phyloP scores from a whole-genome alignment of 805 yeast species.

The Candida dajiaensis region DNA sequence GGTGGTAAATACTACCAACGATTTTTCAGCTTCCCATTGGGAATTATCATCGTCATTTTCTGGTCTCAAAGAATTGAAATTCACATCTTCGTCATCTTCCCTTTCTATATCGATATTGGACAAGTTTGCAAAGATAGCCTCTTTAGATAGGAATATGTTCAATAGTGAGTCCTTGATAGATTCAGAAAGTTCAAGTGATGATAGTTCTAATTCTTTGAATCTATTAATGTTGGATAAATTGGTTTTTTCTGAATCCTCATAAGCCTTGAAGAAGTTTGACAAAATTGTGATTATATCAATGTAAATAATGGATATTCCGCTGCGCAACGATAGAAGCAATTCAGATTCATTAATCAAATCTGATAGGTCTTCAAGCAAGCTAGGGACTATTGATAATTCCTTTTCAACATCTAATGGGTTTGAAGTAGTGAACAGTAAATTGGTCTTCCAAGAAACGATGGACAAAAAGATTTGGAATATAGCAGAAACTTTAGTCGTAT shows the following conservation, averaged over 20 bases:
- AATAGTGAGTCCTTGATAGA: slow-evolving; percentile 29
- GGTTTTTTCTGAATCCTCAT: slow-evolving; percentile 30
- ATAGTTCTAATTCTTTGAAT: slow-evolving; percentile 18
- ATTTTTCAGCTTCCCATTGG: slow-evolving; percentile 35
- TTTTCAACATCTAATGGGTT: slow-evolving; percentile 15
- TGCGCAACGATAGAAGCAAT: slow-evolving; percentile 13
- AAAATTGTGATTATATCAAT: slow-evolving; percentile 21
- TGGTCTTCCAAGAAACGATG: slow-evolving; percentile 15
- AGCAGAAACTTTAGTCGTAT: background rate
- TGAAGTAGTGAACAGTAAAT: slow-evolving; percentile 9
- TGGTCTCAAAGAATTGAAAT: slow-evolving; percentile 20
- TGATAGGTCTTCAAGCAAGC: slow-evolving; percentile 7
- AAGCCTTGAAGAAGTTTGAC: slow-evolving; percentile 27
- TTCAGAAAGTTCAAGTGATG: slow-evolving; percentile 23
- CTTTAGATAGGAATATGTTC: slow-evolving; percentile 43
- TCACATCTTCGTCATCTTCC: slow-evolving; percentile 45
- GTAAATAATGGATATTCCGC: slow-evolving; percentile 17
- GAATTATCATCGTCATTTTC: slow-evolving; percentile 14
- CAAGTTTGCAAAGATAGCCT: slow-evolving; percentile 36
- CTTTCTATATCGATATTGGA: slow-evolving; percentile 39
- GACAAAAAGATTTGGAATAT: slow-evolving; percentile 14
- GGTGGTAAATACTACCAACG: slow-evolving; percentile 34
- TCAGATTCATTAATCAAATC: slow-evolving; percentile 6
- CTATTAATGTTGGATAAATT: slow-evolving; percentile 17
- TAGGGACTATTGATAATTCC: slow-evolving; percentile 14